Percentiles rank a stretch among this genome's conserved stretches.
Conservation (phyloP, 805 yeast genomes). For the Spathaspora hagerdaliae region DNA sequence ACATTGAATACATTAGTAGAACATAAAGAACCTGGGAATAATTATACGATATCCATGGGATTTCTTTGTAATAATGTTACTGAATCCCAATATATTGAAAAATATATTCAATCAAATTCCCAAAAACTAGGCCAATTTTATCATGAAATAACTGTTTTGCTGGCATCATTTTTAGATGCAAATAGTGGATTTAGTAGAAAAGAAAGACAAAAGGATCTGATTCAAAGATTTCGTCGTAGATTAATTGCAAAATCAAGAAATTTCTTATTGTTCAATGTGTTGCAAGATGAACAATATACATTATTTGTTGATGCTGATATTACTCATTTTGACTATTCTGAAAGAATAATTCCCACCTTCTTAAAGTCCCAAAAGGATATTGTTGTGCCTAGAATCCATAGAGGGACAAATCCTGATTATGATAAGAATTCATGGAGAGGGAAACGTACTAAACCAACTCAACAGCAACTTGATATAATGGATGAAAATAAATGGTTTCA, state of each 20-base stretch:
- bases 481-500: slow-evolving; percentile 26
- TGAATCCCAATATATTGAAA: slow-evolving; percentile 6
- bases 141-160: background rate
- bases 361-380: slow-evolving; percentile 25
- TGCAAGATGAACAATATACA: slow-evolving; percentile 27
- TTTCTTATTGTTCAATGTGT: slow-evolving; percentile 23
- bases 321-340: slow-evolving; percentile 15
- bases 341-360: slow-evolving; percentile 16
- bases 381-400: slow-evolving; percentile 26
- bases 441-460: slow-evolving; percentile 26
- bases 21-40: slow-evolving; percentile 14
- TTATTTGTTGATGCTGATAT: slow-evolving; percentile 36
- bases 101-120: slow-evolving; percentile 5
- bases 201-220: slow-evolving; percentile 14
- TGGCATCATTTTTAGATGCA: background rate
- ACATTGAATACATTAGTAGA: slow-evolving; percentile 13
- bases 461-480: slow-evolving; percentile 21
- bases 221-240: slow-evolving; percentile 6
- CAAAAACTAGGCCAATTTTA: background rate
- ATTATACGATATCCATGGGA: slow-evolving; percentile 5
- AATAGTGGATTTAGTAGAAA: too few species aligned
- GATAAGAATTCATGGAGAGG: slow-evolving; percentile 31
- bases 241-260: slow-evolving; percentile 33
- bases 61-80: too few species aligned
- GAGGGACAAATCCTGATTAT: background rate